Conservation (phyloP, 108 stramenopile genomes). For the Cyclotella kingstonii region DNA sequence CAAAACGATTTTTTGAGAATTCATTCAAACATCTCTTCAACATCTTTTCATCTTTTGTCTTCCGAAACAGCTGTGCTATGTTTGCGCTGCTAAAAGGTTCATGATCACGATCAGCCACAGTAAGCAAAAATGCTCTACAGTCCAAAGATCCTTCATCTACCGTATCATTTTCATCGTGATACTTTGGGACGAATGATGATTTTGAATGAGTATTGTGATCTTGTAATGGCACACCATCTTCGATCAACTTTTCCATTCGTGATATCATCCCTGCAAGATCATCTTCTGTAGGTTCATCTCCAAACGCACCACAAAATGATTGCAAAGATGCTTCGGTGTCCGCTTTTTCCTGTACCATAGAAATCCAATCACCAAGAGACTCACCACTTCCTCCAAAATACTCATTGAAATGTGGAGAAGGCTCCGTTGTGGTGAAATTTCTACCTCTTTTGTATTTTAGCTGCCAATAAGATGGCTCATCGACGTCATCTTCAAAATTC, state of each 20-base stretch:
- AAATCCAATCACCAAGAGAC: conserved; percentile 8
- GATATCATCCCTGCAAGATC: conserved; percentile 14
- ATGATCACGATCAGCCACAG: not conserved
- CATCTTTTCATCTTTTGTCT: conserved; percentile 1
- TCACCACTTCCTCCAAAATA: not conserved
- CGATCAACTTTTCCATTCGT: conserved; percentile 14
- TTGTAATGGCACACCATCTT: not conserved
- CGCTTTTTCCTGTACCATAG: not conserved
- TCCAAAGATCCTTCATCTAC: not conserved
- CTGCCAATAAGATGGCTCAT: not conserved
- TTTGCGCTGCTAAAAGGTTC: not conserved
- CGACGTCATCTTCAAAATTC: too few species aligned
- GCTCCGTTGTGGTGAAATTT: not conserved
- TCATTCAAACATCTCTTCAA: not conserved
- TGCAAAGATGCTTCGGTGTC: not conserved
- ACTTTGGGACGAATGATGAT: not conserved
- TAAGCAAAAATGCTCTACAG: not conserved
- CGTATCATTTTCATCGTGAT: not conserved
- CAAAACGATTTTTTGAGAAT: not conserved
- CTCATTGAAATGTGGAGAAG: not conserved
- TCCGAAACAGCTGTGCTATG: not conserved
- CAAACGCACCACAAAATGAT: too few species aligned
- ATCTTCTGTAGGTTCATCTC: conserved; percentile 8
- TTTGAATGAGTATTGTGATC: not conserved
- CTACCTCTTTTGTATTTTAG: too few species aligned